A percentile compares a stretch with the other conserved stretches of the same genome.
These are phyloP conservation scores for Boletus subparvulus DNA, from an alignment of 768 basidiomycete species.

Conservation along the genomic window DNA sequence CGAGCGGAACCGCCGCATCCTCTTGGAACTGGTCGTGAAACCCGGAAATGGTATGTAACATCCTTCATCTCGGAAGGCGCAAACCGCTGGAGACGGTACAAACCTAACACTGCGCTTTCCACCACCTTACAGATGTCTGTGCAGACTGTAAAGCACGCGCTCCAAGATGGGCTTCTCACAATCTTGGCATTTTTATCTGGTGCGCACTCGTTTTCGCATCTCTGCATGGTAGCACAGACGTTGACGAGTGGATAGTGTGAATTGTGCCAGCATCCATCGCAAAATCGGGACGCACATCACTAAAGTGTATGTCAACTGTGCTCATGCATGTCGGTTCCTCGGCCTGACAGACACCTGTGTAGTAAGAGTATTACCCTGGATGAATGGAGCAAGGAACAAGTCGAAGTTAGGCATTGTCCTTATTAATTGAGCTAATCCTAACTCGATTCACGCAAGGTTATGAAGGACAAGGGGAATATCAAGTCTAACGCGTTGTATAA, in stretches of 20 bases:
- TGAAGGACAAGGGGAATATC: slow-evolving; percentile 79
- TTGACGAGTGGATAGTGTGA: slow-evolving; percentile 49
- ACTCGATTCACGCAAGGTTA: slow-evolving; percentile 47
- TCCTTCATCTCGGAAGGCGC: background rate
- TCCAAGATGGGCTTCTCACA: slow-evolving; percentile 89
- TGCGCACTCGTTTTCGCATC: slow-evolving; percentile 30
- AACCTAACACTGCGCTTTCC: slow-evolving; percentile 11
- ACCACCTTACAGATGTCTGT: slow-evolving; percentile 61
- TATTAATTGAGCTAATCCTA: slow-evolving; percentile 14
- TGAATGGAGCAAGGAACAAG: slow-evolving; percentile 84
- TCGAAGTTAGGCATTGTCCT: slow-evolving; percentile 56
- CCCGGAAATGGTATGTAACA: slow-evolving; percentile 75
- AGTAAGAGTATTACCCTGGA: slow-evolving; percentile 92
- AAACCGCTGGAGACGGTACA: background rate
- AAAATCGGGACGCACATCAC: slow-evolving; percentile 93
- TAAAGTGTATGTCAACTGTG: slow-evolving; percentile 71
- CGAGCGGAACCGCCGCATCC: slow-evolving; percentile 62
- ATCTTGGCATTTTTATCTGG: slow-evolving; percentile 89
- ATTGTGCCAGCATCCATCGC: slow-evolving; percentile 89
- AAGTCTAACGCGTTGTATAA: slow-evolving; percentile 81
- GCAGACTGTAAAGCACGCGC: slow-evolving; percentile 88
- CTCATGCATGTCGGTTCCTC: background rate
- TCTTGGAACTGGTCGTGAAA: slow-evolving; percentile 65
- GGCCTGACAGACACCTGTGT: slow-evolving; percentile 5
- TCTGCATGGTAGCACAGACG: background rate